These are phyloP conservation scores for Psilocybe azurescens DNA, from an alignment of 768 basidiomycete genomes.

Conservation along the genomic window DNA sequence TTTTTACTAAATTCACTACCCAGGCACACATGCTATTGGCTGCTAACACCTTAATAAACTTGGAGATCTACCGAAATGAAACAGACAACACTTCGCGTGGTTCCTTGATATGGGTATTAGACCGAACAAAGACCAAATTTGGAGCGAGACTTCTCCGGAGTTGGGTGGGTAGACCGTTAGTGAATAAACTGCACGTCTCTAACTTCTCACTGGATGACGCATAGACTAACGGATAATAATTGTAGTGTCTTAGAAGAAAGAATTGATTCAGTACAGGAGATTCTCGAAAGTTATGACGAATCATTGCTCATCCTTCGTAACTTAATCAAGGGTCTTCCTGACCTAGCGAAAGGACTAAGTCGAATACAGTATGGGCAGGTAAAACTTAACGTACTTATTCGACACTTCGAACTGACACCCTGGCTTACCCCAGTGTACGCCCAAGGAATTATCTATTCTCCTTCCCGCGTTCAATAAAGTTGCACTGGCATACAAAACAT, in stretches of 20 bases:
- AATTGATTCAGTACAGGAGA: constrained; percentile 86
- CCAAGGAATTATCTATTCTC: constrained; percentile 78
- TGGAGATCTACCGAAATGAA: constrained; percentile 94
- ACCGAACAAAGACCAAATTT: constrained; percentile 88
- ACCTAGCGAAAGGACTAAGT: constrained; percentile 85
- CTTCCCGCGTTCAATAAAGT: constrained; percentile 79
- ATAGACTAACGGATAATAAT: neutral
- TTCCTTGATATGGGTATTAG: constrained; percentile 84
- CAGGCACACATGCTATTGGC: constrained; percentile 86
- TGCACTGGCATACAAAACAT: constrained; percentile 55
- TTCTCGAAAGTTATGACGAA: constrained; percentile 64
- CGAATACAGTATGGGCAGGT: constrained; percentile 93
- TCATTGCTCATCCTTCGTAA: constrained; percentile 70
- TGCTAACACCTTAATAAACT: constrained; percentile 84
- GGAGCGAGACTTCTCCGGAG: constrained; percentile 81
- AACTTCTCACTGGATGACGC: neutral
- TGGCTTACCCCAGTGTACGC: constrained; percentile 62
- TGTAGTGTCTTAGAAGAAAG: constrained; percentile 75
- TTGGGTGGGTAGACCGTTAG: constrained; percentile 89
- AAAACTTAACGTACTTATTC: constrained; percentile 18
- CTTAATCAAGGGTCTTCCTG: constrained; percentile 78
- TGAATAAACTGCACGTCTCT: constrained; percentile 71
- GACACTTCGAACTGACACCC: neutral
- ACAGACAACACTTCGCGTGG: constrained; percentile 78
- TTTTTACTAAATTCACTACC: constrained; percentile 81